Evolutionary conservation across 2,329 filamentous ascomycete species (phyloP), one percentile per base, ranked within the genome.

Genomic region (Chaetoscypha palmicola): DNA sequence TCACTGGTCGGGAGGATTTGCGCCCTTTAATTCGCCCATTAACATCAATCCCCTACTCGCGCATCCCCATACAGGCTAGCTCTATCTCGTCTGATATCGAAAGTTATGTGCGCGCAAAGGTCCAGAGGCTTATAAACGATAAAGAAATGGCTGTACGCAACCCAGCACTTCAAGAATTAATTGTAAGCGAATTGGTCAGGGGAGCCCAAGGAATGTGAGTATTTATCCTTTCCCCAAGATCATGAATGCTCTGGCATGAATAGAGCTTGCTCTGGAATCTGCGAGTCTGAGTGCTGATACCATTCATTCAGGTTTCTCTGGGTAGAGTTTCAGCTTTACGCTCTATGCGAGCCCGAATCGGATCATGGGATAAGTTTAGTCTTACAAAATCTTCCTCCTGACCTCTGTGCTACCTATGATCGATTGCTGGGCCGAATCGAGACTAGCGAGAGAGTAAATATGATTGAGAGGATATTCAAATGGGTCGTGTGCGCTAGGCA

Each of bases 281-380:
- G n/a, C n/a, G n/a, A n/a, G n/a, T n/a, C n/a, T n/a, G n/a, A n/a
- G n/a, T n/a, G n/a, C n/a, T n/a, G n/a, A 22, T 14, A 37, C 7
- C 8, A 22, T n/a, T 37, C 5, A 3, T 22, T 8, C 7, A 40
- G 38, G 40, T 47, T 51, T 41, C 36, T 51, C 2, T 51, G 46
- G 49, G 43, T 47, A 3, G 41, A 45, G 19, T 51, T 51, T 12
- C 49, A 51, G 21, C 23, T 51, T 3, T 28, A 47, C 16, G 49
- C 46, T 3, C 31, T 51, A 19, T 48, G 45, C 21, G 16, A 14
- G 5, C 17, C 38, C 9, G 43, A 52, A 26, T 46, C 48, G 1
- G 48, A 52, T 35, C 36, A 36, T 19, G 38, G 26, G 1, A 52
- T 51, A 5, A 16, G 24, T 12, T 33, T 33, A 3, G 35, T 36